Base-by-base conservation (phyloP, 345 rosid genomes). In the Salix viminalis region DNA sequence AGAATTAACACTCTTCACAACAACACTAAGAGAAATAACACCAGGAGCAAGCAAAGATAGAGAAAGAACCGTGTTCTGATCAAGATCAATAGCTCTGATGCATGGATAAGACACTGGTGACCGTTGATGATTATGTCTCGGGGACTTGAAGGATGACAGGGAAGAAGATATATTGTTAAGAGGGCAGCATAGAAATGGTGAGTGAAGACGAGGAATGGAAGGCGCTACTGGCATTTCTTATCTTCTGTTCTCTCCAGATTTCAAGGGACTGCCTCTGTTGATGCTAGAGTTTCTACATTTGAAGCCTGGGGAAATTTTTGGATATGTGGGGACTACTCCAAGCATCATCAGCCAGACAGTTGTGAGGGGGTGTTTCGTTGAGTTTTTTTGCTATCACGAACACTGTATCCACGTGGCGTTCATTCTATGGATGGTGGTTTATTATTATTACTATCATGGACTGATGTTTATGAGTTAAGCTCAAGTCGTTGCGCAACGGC, bases 21-120 rank as follows among this genome's bases (percentile, higher is more conserved):
- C 6, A 32, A 7, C 23, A 32, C 65, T 2, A 12, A n/a, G 61
- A 19, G 3, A 23, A 34, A 42, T 34, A 11, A 39, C 18, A 11
- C 18, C 8, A 6, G 4, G 1, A 19, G 30, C 65, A 68, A 24
- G 0, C 2, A 4, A 69, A 4, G n/a, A 16, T 19, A 30, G 62
- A 69, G 71, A n/a, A 64, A 67, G 61, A 46, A 94, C 98, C 85
- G 97, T 92, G 93, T 89, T 92, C 62, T 89, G 90, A 76, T 95
- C 99, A 54, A 95, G 82, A 46, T 95, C 97, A 44, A 56, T 61
- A 6, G 96, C 91, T 86, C 89, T 89, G 79, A 91, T 82, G 84
- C 87, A 72, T 0, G 92, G 94, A 84, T 84, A 90, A 76, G 87
- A 69, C 21, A 79, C 2, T 11, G 88, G 72, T 1, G 86, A 83